Conservation (phyloP, 2,329 filamentous ascomycete genomes). For the Emmonsiellopsis sp. region DNA sequence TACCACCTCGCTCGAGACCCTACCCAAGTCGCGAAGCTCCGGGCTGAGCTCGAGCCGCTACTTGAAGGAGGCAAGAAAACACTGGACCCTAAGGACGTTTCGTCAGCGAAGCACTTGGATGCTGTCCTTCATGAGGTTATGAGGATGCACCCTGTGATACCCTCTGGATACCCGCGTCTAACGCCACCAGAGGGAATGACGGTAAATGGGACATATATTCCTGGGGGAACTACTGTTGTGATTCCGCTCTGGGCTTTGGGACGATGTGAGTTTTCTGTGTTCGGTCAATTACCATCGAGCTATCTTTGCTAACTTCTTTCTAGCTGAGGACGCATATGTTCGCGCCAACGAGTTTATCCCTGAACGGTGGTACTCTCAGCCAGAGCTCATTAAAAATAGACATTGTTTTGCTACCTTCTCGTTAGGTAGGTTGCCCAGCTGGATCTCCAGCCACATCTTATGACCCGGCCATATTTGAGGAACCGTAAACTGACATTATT, state of each 20-base stretch:
- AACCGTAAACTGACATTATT: too few relatives aligned
- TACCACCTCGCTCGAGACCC: background rate
- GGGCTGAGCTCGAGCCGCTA: background rate
- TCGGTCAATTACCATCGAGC: too few relatives aligned
- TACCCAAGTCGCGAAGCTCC: background rate
- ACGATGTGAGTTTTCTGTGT: conserved; percentile 14
- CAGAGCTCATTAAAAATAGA: conserved; percentile 25
- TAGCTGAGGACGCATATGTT: conserved; percentile 19
- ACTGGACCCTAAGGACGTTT: background rate
- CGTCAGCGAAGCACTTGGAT: background rate
- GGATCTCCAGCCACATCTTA: too few relatives aligned
- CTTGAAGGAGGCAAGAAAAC: background rate
- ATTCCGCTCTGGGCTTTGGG: conserved; percentile 16
- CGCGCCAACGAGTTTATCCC: conserved; percentile 22
- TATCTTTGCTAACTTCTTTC: background rate
- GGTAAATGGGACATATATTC: conserved; percentile 11
- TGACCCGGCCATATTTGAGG: too few relatives aligned
- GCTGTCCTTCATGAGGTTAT: conserved; percentile 34
- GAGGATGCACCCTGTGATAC: conserved; percentile 32
- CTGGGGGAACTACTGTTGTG: conserved; percentile 14
- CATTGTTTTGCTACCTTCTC: conserved; percentile 27
- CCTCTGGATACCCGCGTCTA: conserved; percentile 24
- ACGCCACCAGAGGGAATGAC: conserved; percentile 24
- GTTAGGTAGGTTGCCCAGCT: conserved; percentile 12
- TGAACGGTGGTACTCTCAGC: conserved; percentile 26